Base-by-base conservation (phyloP, 345 rosid genomes). In the Combretum micranthum region DNA sequence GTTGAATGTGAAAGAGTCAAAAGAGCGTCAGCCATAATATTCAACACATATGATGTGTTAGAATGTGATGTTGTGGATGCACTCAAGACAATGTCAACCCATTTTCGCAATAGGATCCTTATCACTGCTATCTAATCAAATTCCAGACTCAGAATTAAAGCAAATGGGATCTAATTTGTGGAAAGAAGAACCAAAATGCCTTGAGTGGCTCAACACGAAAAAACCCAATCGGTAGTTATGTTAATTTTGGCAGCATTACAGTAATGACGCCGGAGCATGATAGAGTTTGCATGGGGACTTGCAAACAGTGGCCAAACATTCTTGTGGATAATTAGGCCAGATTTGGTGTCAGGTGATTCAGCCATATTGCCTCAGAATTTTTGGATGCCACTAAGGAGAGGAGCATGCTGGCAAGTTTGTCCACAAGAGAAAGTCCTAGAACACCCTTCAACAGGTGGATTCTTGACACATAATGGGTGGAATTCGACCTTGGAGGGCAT, bases 241-340 rank as follows among this genome's bases (percentile, higher is more conserved):
- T 81, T 1, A 84, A 81, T 56, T 84, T 84, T 15, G 90, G 91
- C 9, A 81, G 87, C 75, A 75, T 84, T 63, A 65, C 91, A 0
- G 79, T 82, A 4, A 61, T 84, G 75, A 69, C 64, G 0, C 19
- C 65, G 0, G 46, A 69, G 42, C 87, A 47, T 80, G 15, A 37
- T n/a, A 14, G 91, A 84, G 72, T 73, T 82, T 12, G 83, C 91
- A 10, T 82, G 85, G 91, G 91, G 87, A 16, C 72, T 84, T 15
- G 91, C 87, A 0, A 79, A 70, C 15, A 82, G 83, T 53, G 70
- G 65, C 13, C 74, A 77, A 16, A 51, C 70, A 0, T 84, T 84
- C 63, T 37, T 84, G 47, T 84, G 91, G 91, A 69, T 80, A 26
- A 74, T 79, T 9, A 56, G 91, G 55, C 87, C 87, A 0, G 82